phyloP scores from a whole-genome alignment of 2,329 filamentous ascomycete species.

The Acrocalymma vagum region DNA sequence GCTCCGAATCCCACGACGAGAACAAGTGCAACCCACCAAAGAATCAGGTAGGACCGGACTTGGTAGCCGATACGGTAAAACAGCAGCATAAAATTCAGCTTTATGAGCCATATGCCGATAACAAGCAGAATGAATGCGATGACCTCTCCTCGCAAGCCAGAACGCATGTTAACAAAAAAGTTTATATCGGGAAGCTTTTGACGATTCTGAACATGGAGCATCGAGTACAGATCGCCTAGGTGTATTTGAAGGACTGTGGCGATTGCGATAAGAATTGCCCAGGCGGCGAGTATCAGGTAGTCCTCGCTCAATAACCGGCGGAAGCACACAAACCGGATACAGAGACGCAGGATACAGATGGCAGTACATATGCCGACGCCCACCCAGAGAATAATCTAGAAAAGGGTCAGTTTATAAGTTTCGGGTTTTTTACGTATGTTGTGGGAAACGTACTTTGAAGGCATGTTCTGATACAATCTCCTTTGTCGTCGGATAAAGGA shows the following conservation, averaged over 20 bases:
- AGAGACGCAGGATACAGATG: conserved; percentile 5
- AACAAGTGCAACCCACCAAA: conserved; percentile 2
- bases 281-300: conserved; percentile 8
- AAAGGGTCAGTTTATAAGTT: too few relatives aligned
- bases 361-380: conserved; percentile 6
- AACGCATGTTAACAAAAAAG: conserved; percentile 3
- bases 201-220: conserved; percentile 8
- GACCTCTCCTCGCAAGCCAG: conserved; percentile 4
- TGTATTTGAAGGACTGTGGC: not conserved
- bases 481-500: too few relatives aligned
- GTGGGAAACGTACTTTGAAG: too few relatives aligned
- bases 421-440: too few relatives aligned
- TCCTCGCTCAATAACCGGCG: conserved; percentile 6
- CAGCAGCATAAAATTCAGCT: conserved; percentile 2
- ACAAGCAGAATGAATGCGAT: conserved; percentile 3
- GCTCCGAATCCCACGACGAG: conserved; percentile 3
- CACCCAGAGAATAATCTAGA: conserved; percentile 5
- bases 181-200: not conserved
- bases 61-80: conserved; percentile 7
- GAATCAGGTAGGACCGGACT: conserved; percentile 2
- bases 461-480: too few relatives aligned
- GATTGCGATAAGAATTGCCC: conserved; percentile 7
- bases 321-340: conserved; percentile 5
- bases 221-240: conserved; percentile 3
- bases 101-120: conserved; percentile 6